Conservation (phyloP, 352 stramenopile genomes). For the Pythium periplocum region DNA sequence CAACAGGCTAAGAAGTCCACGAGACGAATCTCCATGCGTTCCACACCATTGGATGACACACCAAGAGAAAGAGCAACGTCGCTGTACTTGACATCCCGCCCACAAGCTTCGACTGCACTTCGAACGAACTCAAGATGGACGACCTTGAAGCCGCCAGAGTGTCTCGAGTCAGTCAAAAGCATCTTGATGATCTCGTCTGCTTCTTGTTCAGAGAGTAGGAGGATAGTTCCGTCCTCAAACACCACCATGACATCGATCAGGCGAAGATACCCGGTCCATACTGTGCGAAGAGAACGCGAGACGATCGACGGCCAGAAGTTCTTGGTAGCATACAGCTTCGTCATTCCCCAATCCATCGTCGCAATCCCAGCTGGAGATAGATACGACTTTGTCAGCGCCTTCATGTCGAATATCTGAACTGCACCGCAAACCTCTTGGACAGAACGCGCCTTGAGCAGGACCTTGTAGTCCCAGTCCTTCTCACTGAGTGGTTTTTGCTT, state of each 20-base stretch:
- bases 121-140: background rate
- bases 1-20: background rate
- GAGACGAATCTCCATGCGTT: background rate
- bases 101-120: background rate
- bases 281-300: background rate
- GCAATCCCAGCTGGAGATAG: background rate
- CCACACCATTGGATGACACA: background rate
- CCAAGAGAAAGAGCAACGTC: background rate
- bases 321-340: background rate
- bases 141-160: background rate
- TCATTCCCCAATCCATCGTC: background rate
- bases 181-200: conserved; percentile 9
- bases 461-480: background rate
- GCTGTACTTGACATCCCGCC: background rate
- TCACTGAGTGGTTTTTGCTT: background rate
- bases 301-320: background rate
- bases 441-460: background rate
- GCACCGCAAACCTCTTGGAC: background rate
- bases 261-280: conserved; percentile 28
- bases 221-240: conserved; percentile 6
- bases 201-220: conserved; percentile 13
- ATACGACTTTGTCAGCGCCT: background rate
- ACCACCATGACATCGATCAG: conserved; percentile 5
- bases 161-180: background rate
- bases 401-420: background rate